Base-by-base conservation (phyloP, 1,284 basidiomycete genomes). In the Fomes fomentarius region DNA sequence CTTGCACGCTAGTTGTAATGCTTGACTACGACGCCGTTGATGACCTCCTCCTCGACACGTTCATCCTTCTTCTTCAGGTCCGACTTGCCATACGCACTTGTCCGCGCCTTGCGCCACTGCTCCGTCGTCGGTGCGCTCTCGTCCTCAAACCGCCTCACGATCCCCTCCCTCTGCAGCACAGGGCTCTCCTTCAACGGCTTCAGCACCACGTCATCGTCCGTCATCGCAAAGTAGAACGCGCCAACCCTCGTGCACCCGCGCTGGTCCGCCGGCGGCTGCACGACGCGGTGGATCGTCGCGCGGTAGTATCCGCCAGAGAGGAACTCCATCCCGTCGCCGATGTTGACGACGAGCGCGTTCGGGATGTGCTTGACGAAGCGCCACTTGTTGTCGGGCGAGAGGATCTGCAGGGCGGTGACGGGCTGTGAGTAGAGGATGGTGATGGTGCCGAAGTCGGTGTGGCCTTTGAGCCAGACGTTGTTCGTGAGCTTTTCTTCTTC, bases 371-470 rank as follows among this genome's bases (percentile, higher is more conserved):
- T n/a, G 11, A 41, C 71, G 78, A 80, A 87, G 50, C 76, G 76
- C 85, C 84, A 87, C 22, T 64, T 70, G 2, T 78, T 78, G 50
- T 53, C 54, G 8, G 60, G 56, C n/a, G 52, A 52, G 49, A 58
- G 55, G 45, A 61, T 61, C 39, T 87, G 85, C 22, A 87, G 71
- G 0, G 75, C 82, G 11, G 79, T 71, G 3, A 86, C 76, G 0
- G 85, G 84, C 52, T 86, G 84, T 39, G 81, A 82, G 72, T 79
- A 85, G 14, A 87, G 68, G 12, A 85, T 77, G 2, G 80, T 82
- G 49, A 87, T 69, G 14, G 75, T 78, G n/a, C 80, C 82, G 56
- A 83, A 76, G 61, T 87, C 84, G 85, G 80, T 83, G 59, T 86
- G 84, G 4, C 84, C 84, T 63, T 61, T 61, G 30, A 61, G 57